Conservation (phyloP, 257 asterid species). For the Solanum appendiculatum region DNA sequence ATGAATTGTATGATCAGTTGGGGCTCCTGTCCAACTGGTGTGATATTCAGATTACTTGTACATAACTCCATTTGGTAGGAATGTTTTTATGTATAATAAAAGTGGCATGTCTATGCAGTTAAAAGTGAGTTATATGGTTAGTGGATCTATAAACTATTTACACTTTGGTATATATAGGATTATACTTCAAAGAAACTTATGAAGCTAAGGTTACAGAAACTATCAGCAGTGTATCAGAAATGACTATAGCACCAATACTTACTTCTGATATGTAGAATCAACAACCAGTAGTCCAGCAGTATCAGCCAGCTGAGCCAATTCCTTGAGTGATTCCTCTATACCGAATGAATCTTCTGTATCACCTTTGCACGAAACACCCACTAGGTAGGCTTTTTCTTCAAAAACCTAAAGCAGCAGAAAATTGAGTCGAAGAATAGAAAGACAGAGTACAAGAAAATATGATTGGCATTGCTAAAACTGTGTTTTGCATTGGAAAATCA, state of each 20-base stretch:
- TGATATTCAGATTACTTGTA: too few species aligned
- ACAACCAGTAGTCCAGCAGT: slow-evolving; percentile 89
- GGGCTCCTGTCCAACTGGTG: too few species aligned
- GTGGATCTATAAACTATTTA: not conserved
- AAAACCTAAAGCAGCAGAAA: slow-evolving; percentile 44
- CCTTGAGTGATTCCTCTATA: slow-evolving; percentile 82
- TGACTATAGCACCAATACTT: slow-evolving; percentile 5
- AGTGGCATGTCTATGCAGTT: not conserved
- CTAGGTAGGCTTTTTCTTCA: slow-evolving; percentile 88
- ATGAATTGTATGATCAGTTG: too few species aligned
- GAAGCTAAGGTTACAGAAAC: not conserved
- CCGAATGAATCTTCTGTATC: slow-evolving; percentile 44
- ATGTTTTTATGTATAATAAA: not conserved
- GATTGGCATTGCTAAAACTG: not conserved
- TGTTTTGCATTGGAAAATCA: not conserved
- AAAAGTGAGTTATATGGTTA: not conserved
- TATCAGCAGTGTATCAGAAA: not conserved
- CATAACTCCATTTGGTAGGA: too few species aligned
- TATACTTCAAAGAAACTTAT: not conserved
- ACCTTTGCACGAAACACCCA: slow-evolving; percentile 76
- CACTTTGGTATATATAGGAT: not conserved
- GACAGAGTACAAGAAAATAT: not conserved
- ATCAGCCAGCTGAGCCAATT: slow-evolving; percentile 90
- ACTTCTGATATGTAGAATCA: slow-evolving; percentile 92
- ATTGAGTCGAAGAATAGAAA: not conserved